Conservation (phyloP, 352 stramenopile species). For the Globisporangium irregulare region DNA sequence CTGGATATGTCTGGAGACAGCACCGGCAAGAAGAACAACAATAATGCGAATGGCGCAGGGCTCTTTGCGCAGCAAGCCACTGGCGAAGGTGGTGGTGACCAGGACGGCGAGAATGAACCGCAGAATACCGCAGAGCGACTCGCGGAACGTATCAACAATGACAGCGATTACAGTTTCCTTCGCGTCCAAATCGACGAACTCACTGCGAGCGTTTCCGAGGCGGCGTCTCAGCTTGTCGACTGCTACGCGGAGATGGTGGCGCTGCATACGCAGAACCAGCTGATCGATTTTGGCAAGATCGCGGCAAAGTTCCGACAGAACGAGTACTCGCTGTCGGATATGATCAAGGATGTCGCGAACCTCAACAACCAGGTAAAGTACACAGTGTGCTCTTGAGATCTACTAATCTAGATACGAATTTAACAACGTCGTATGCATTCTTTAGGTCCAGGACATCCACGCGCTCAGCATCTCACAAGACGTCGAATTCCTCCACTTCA, state of each 20-base stretch:
- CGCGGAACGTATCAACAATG: constrained; percentile 31
- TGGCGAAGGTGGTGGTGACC: constrained; percentile 8
- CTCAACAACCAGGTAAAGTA: constrained; percentile 42
- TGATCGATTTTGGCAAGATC: constrained; percentile 47
- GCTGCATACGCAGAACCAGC: constrained; percentile 40
- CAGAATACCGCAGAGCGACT: constrained; percentile 22
- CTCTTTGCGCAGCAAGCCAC: background rate
- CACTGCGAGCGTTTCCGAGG: constrained; percentile 22
- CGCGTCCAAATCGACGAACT: constrained; percentile 45
- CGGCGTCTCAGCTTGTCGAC: constrained; percentile 22
- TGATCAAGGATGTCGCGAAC: constrained; percentile 32
- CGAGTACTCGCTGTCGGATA: constrained; percentile 40
- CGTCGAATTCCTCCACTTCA: constrained; percentile 48
- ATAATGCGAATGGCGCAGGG: background rate
- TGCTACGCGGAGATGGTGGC: constrained; percentile 35
- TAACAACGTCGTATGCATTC: background rate
- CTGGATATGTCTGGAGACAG: constrained; percentile 12
- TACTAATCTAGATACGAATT: background rate
- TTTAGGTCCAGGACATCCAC: constrained; percentile 22
- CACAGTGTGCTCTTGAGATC: background rate
- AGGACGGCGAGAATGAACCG: constrained; percentile 4
- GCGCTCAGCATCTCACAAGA: constrained; percentile 15
- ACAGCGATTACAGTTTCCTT: constrained; percentile 29
- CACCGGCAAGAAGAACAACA: background rate
- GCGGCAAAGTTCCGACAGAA: constrained; percentile 34